Evolutionary conservation across 257 asterid species (phyloP).

Genomic region (Agastache rugosa): DNA sequence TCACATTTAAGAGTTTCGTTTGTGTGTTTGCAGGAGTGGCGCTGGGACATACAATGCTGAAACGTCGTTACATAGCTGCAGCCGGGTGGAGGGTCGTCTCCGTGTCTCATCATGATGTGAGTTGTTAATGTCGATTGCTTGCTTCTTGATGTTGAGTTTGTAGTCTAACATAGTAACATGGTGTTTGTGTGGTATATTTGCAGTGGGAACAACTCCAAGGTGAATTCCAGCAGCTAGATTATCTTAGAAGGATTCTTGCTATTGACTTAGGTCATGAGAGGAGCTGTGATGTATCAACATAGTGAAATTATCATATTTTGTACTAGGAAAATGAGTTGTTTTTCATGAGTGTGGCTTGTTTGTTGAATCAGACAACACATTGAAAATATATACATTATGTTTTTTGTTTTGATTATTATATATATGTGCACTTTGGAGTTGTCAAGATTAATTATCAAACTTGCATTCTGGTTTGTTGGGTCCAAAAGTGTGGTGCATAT

Average conservation of each 20-base stretch:
- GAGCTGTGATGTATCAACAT: slow-evolving; percentile 6
- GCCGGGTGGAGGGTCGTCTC: slow-evolving; percentile 90
- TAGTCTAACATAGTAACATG: not conserved
- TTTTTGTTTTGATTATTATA: not conserved
- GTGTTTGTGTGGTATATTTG: slow-evolving; percentile 31
- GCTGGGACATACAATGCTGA: slow-evolving; percentile 87
- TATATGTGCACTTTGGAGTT: not conserved
- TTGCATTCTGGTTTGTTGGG: not conserved
- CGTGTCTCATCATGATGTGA: slow-evolving; percentile 77
- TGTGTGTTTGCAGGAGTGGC: slow-evolving; percentile 62
- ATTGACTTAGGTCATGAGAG: slow-evolving; percentile 38
- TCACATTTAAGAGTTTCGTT: not conserved
- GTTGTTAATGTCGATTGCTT: slow-evolving; percentile 30
- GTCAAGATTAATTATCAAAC: not conserved
- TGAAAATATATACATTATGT: not conserved
- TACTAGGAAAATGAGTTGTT: not conserved
- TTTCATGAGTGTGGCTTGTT: not conserved
- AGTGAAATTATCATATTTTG: not conserved
- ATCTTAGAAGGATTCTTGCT: slow-evolving; percentile 72
- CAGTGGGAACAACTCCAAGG: slow-evolving; percentile 98
- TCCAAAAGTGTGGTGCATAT: too few species aligned
- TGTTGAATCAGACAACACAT: not conserved
- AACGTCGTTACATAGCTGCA: slow-evolving; percentile 78
- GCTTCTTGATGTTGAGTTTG: not conserved
- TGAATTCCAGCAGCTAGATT: slow-evolving; percentile 79